A percentile compares a stretch with the other conserved stretches of the same genome.
phyloP scores from a whole-genome alignment of 805 yeast genomes.

The Cyberlindnera mississippiensis region DNA sequence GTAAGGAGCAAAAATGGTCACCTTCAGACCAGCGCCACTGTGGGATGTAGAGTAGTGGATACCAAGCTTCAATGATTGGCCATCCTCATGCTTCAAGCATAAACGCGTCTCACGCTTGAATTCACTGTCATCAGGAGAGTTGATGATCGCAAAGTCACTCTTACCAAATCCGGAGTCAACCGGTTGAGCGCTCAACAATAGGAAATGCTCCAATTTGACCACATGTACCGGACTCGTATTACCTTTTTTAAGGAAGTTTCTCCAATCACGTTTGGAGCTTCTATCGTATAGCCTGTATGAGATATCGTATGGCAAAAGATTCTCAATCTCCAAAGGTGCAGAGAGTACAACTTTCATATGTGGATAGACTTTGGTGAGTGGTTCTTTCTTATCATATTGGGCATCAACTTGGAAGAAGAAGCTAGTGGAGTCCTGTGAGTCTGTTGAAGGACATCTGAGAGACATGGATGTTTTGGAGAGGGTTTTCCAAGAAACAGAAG shows the following conservation, averaged over 20 bases:
- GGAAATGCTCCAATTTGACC: slow-evolving; percentile 65
- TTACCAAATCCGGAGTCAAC: slow-evolving; percentile 55
- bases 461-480: slow-evolving; percentile 47
- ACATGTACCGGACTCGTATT: slow-evolving; percentile 72
- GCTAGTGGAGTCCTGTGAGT: slow-evolving; percentile 36
- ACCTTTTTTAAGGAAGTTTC: slow-evolving; percentile 58
- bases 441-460: slow-evolving; percentile 53
- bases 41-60: slow-evolving; percentile 57
- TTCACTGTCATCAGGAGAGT: slow-evolving; percentile 48
- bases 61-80: slow-evolving; percentile 60
- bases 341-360: slow-evolving; percentile 73
- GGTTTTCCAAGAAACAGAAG: slow-evolving; percentile 61
- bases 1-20: slow-evolving; percentile 81
- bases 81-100: slow-evolving; percentile 52
- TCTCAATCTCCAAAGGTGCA: slow-evolving; percentile 84
- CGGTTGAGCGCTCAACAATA: slow-evolving; percentile 68
- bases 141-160: slow-evolving; percentile 70
- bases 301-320: slow-evolving; percentile 78
- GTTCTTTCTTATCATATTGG: slow-evolving; percentile 58
- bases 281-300: slow-evolving; percentile 75
- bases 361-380: slow-evolving; percentile 73
- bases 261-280: slow-evolving; percentile 63
- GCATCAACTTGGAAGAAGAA: slow-evolving; percentile 76
- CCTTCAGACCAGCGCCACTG: slow-evolving; percentile 54
- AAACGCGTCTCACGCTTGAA: slow-evolving; percentile 54